Base-by-base conservation (phyloP, 75 land plant species). In the Larix kaempferi region DNA sequence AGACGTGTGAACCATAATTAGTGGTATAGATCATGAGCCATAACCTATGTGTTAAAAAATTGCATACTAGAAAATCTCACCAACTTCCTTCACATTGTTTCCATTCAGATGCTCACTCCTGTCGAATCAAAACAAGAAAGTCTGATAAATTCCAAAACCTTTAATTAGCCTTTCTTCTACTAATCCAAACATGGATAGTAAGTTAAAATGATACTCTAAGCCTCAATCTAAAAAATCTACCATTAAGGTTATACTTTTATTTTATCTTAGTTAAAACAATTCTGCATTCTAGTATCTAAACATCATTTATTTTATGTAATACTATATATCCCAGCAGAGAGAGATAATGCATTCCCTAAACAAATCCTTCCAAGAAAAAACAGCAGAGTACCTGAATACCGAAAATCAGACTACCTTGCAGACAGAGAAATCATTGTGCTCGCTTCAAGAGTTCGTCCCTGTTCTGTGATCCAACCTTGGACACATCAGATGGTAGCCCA, bases 391-490 rank as follows among this genome's bases (percentile, higher is more conserved):
- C 10, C 33, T 69, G 52, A 69, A 21, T 69, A 21, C 39, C 3
- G 49, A 41, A 69, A 69, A 37, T 10, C 41, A 12, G 73, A 69
- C 73, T 11, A 33, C 27, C 65, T 41, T 19, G 73, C 25, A 41
- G 49, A 10, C 10, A 27, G 52, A 67, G 44, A 39, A 39, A 69
- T 41, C 21, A 69, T n/a, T 41, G 52, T 22, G 49, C 52, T 69
- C 12, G 73, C 54, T 44, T 69, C 23, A 37, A 41, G 39, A 39
- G 49, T 69, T 69, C 73, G 41, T 69, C 73, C 22, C 73, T 69
- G 25, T n/a, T 69, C n/a, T 69, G 73, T 41, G 73, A 41, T 8
- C 44, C 49, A 41, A 69, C 54, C 52, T 41, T 69, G 73, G 54
- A 7, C 54, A 69, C 22, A n/a, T 69, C 73, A 69, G 54, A 69